Evolutionary conservation across 2,329 filamentous ascomycete species (phyloP).

Genomic region (Fusarium zealandicum): DNA sequence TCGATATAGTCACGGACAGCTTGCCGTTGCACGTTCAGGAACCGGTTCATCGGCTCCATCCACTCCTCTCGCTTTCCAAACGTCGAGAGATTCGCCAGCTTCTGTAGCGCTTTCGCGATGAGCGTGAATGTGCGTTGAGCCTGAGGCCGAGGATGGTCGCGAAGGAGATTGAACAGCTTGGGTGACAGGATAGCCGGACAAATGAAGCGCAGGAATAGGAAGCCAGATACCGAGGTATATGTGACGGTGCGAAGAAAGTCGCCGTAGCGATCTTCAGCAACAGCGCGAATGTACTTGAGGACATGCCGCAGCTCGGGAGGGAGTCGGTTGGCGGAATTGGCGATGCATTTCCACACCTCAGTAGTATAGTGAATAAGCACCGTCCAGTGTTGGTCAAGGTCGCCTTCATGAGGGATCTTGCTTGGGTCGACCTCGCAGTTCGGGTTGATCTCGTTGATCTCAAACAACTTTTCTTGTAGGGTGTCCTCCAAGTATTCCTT

Average conservation of each 20-base stretch:
- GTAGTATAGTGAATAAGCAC: constrained; percentile 78
- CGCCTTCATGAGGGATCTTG: constrained; percentile 68
- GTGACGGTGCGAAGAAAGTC: constrained; percentile 88
- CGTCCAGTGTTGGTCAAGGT: constrained; percentile 84
- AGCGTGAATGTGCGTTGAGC: constrained; percentile 89
- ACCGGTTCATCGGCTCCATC: constrained; percentile 99
- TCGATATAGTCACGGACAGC: constrained; percentile 90
- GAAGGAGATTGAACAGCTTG: constrained; percentile 85
- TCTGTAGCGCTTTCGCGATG: constrained; percentile 91
- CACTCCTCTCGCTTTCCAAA: constrained; percentile 97
- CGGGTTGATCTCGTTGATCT: constrained; percentile 89
- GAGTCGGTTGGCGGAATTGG: constrained; percentile 74
- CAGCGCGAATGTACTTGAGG: constrained; percentile 88
- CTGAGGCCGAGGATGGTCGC: constrained; percentile 81
- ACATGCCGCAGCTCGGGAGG: constrained; percentile 84
- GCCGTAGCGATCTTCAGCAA: constrained; percentile 92
- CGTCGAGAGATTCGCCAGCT: constrained; percentile 85
- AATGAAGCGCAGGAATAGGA: constrained; percentile 93
- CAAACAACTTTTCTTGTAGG: constrained; percentile 81
- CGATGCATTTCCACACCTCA: constrained; percentile 85
- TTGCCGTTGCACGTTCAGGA: constrained; percentile 76
- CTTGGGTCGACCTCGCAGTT: constrained; percentile 97
- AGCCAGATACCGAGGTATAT: constrained; percentile 94
- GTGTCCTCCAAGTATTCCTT: constrained; percentile 92
- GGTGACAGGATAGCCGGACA: constrained; percentile 96